phyloP scores from a whole-genome alignment of 345 rosid genomes.

The Salix caprea region DNA sequence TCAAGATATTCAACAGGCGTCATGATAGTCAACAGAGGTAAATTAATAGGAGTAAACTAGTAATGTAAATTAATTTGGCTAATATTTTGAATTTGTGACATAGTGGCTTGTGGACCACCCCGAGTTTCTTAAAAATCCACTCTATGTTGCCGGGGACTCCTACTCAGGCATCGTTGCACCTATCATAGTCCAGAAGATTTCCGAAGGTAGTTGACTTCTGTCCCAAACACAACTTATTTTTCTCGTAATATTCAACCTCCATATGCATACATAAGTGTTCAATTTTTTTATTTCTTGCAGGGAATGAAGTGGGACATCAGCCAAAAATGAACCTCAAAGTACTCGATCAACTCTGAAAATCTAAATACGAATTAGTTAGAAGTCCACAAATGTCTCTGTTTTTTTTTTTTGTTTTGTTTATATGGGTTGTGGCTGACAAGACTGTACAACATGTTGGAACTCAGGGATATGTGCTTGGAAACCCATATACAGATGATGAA shows the following conservation, averaged over 20 bases:
- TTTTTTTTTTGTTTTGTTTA: too few species aligned
- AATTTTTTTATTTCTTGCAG: background rate
- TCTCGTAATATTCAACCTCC: background rate
- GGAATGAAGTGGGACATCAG: background rate
- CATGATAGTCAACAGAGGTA: background rate
- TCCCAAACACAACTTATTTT: background rate
- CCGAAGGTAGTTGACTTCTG: background rate
- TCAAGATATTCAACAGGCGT: too few species aligned
- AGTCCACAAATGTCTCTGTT: too few species aligned
- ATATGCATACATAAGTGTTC: background rate
- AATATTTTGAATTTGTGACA: background rate
- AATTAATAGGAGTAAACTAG: too few species aligned
- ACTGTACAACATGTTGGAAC: background rate
- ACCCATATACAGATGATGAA: background rate
- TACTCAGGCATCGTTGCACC: slow-evolving; percentile 12
- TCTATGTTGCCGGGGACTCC: slow-evolving; percentile 37
- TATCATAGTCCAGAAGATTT: background rate
- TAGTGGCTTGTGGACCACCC: slow-evolving; percentile 39
- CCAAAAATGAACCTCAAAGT: slow-evolving; percentile 13
- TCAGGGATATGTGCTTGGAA: slow-evolving; percentile 8
- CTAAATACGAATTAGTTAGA: background rate
- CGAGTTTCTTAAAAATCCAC: slow-evolving; percentile 20
- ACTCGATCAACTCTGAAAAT: background rate
- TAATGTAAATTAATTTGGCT: background rate
- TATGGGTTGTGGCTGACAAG: too few species aligned